Conservation (phyloP, 306 rosid species). For the Cucurbita pepo region DNA sequence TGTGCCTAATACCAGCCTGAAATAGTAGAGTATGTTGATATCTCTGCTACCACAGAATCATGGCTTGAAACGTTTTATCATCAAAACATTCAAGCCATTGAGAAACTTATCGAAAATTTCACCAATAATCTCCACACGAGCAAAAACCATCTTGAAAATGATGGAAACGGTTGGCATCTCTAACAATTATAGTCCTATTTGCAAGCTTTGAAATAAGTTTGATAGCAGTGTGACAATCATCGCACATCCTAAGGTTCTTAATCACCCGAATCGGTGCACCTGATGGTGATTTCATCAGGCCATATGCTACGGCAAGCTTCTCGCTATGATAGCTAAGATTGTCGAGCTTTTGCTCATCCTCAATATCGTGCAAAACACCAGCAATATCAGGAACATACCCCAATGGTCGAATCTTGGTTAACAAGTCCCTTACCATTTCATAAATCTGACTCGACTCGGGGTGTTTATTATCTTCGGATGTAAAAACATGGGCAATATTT, state of each 20-base stretch:
- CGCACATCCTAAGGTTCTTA: slow-evolving; percentile 18
- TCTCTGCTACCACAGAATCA: neutral
- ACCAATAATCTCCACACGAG: slow-evolving; percentile 19
- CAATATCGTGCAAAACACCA: slow-evolving; percentile 6
- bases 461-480: slow-evolving; percentile 10
- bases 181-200: slow-evolving; percentile 10
- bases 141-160: slow-evolving; percentile 17
- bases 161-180: slow-evolving; percentile 18
- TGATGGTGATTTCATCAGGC: slow-evolving; percentile 14
- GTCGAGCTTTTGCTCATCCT: slow-evolving; percentile 4
- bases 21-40: neutral
- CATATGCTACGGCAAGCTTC: slow-evolving; percentile 21
- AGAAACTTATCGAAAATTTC: neutral
- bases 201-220: slow-evolving; percentile 14
- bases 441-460: slow-evolving; percentile 4
- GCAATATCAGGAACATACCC: slow-evolving; percentile 14
- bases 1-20: neutral
- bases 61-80: neutral
- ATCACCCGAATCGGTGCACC: slow-evolving; percentile 12
- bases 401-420: neutral
- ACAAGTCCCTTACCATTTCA: neutral
- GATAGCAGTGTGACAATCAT: slow-evolving; percentile 19
- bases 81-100: too few relatives aligned
- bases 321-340: slow-evolving; percentile 18
- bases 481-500: slow-evolving; percentile 6